Evolutionary conservation across 2,329 filamentous ascomycete genomes (phyloP), one percentile per base, ranked within the genome.

Genomic region (Chaetomium sp.): DNA sequence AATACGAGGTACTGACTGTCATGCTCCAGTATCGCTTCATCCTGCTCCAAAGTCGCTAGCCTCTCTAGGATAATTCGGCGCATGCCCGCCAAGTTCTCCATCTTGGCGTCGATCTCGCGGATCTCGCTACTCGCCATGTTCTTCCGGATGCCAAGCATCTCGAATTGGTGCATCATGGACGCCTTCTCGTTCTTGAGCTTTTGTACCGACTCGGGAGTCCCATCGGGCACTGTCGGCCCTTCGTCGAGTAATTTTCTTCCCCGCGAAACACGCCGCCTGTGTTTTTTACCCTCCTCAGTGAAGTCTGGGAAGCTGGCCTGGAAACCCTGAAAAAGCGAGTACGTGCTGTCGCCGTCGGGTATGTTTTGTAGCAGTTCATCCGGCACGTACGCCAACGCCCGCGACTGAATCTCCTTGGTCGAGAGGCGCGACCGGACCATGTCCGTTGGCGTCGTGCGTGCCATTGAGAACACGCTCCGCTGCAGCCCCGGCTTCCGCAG

Each of bases 51-150:
- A 1, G 85, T 87, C 1, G 93, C 93, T 70, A 99, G 78, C 68
- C 95, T 85, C 62, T 97, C 93, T 64, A 99, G 78, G 54, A 98
- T 90, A 67, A 97, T 96, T 74, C 89, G 90, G 70, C 95, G 89
- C 92, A 98, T 97, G 67, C 87, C 92, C 71, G 92, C 90, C 62
- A 99, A 81, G 76, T 98, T 98, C 66, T 92, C 87, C 68, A 99
- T 94, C 78, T 98, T 99, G 79, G 90, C 93, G 78, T 99, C 95
- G 67, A 99, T 97, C 74, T 99, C 95, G 66, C 88, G 87, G 65
- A 99, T 98, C 77, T 99, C 95, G 68, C 92, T 91, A 73, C 92
- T 95, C 71, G 93, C 94, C 94, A 99, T 97, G 74, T 95, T 97
- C 78, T 99, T 99, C 65, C 95, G 87, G 67, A 98, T 87, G 3